These are phyloP conservation scores for Debaryomyces subglobosus DNA, from an alignment of 1,139 yeast species.

Conservation along the genomic window DNA sequence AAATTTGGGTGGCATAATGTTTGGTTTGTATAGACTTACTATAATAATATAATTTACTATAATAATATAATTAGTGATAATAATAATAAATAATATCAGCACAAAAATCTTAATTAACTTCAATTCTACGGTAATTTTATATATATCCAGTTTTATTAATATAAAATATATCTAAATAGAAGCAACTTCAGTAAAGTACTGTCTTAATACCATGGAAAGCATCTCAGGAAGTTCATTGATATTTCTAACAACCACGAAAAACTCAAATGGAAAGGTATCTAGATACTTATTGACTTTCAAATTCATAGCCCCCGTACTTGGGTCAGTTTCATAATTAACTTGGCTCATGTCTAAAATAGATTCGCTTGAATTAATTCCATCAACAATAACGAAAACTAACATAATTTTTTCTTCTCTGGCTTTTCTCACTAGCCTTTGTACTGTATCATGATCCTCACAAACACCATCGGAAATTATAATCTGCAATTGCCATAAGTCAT, in stretches of 20 bases:
- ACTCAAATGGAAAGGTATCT: constrained; percentile 96
- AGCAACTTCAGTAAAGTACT: constrained; percentile 76
- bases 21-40: constrained; percentile 3
- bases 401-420: constrained; percentile 93
- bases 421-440: constrained; percentile 80
- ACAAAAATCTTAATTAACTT: neutral
- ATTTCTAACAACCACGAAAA: constrained; percentile 89
- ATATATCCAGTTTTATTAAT: neutral
- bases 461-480: constrained; percentile 95
- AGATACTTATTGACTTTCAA: constrained; percentile 82
- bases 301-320: constrained; percentile 68
- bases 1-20: constrained; percentile 1
- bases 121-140: neutral
- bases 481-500: constrained; percentile 90
- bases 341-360: constrained; percentile 95
- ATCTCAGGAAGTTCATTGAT: constrained; percentile 90
- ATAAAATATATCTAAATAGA: constrained; percentile 19
- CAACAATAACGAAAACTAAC: constrained; percentile 94
- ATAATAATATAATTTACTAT: neutral
- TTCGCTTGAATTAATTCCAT: constrained; percentile 81
- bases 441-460: constrained; percentile 88
- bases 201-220: constrained; percentile 86
- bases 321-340: constrained; percentile 72
- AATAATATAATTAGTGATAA: neutral
- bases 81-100: neutral